A percentile compares a stretch with the other conserved stretches of the same genome.
Conservation (phyloP, 176 grass and related monocot genomes). For the Olyra latifolia region DNA sequence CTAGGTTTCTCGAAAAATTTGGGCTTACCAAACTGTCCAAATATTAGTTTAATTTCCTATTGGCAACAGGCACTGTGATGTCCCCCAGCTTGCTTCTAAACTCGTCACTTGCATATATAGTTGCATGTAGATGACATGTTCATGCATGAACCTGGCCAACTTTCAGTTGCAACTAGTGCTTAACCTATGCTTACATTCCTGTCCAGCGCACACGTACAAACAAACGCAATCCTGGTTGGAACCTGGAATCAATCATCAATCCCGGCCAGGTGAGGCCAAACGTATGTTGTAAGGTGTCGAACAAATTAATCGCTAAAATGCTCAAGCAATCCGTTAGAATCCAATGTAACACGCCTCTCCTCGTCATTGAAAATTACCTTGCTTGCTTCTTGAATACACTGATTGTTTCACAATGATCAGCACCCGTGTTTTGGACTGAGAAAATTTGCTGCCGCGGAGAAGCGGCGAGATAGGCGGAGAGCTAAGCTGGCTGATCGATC, state of each 20-base stretch:
- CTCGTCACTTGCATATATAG: neutral
- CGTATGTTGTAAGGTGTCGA: neutral
- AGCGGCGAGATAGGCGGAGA: slow-evolving; percentile 34
- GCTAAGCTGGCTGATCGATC: neutral
- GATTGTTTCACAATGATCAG: neutral
- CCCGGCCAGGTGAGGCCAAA: neutral
- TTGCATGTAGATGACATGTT: neutral
- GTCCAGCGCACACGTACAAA: neutral
- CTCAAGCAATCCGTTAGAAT: neutral
- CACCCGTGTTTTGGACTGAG: neutral
- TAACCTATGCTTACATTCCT: neutral
- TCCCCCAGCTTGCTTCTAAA: slow-evolving; percentile 1
- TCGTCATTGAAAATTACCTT: neutral
- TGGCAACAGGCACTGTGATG: slow-evolving; percentile 7
- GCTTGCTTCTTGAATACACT: neutral
- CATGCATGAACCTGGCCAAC: slow-evolving; percentile 11
- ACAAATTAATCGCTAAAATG: neutral
- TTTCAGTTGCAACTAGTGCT: slow-evolving; percentile 1
- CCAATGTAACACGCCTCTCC: neutral
- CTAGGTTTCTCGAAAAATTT: neutral
- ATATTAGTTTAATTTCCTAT: neutral
- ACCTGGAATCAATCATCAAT: slow-evolving; percentile 9
- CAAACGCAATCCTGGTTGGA: neutral
- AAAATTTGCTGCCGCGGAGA: neutral
- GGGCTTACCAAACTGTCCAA: neutral